Base-by-base conservation (phyloP, 257 asterid species). In the Ehretia macrophylla region DNA sequence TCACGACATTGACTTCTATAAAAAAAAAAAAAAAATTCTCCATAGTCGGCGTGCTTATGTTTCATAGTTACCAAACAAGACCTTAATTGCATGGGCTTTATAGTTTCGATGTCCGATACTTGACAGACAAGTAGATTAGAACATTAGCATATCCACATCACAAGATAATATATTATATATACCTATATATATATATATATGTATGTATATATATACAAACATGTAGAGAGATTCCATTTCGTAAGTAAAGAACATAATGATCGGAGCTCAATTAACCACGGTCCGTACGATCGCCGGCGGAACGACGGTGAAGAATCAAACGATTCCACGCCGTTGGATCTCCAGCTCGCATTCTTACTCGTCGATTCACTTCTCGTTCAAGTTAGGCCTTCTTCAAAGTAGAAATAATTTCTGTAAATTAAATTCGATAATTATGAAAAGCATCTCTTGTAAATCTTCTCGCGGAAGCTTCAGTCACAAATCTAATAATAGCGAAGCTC, bases 291-390 rank as follows among this genome's bases (percentile, higher is more conserved):
- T 72, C 37, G 12, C 63, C 55, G 69, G 65, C 17, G 55, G 55
- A 42, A 10, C 47, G 3, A 10, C 44, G 75, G 65, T 42, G 53
- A 59, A 17, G 32, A n/a, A 72, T 66, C 71, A 53, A 37, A 27
- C 64, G 2, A 67, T 49, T 18, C 39, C 49, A 38, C 13, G 55
- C 55, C 55, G 59, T 9, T 56, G 32, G 55, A 69, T 56, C 49
- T 57, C 66, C 27, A 63, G 69, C 55, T 59, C 62, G 52, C 64
- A 58, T 71, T 59, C 51, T 56, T 51, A 66, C 64, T 73, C 74
- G 8, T 63, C 72, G 2, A 17, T 56, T 65, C 67, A 65, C 47
- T 50, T 46, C 37, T 60, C 73, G 10, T 14, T 56, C 56, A 62
- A 58, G 35, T 19, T 70, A 14, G 56, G 55, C 27, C 11, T 14